Base-by-base conservation (phyloP, 148 eudicot genomes). In the Hydrangea macrophylla region DNA sequence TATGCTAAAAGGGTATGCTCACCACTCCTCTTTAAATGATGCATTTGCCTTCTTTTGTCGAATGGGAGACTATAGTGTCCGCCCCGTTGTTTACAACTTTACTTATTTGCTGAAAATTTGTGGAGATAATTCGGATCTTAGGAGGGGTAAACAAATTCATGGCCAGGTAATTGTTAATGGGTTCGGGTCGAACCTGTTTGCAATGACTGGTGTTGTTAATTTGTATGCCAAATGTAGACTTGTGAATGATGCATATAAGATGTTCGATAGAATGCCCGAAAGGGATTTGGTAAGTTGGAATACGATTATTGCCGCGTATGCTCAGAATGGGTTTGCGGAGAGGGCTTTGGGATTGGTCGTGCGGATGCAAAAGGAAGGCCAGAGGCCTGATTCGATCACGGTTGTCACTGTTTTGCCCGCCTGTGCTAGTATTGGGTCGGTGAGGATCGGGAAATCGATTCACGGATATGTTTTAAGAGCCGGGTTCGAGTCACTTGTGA, bases 241-340 rank as follows among this genome's bases (percentile, higher is more conserved):
- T 42, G 50, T 74, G 7, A 58, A 17, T 59, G 81, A 77, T 74
- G 84, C 84, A 5, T 80, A 80, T 70, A 80, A 80, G 84, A 62
- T 80, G 84, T 80, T 80, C 44, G 81, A 73, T 70, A 77, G 55
- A 70, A 80, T 80, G 81, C 73, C 81, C 57, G 70, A 62, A 17
- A 73, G 72, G 57, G 84, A 80, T 58, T 68, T 80, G 28, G 67
- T 73, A 23, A 76, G 66, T 55, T 80, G 84, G 84, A 80, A 80
- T 53, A 75, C 84, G 0, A 77, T 80, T 31, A 62, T 80, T 66
- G 72, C 76, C 51, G 84, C 78, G 54, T 80, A 73, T 80, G 73
- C 76, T 55, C 84, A 80, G 68, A 80, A 80, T 73, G 81, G 84
- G 78, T 74, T 66, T 73, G 78, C 81, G 5, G 73, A 70, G 70